Conservation (phyloP, 129 eudicot genomes). For the Helianthus tuberosus region DNA sequence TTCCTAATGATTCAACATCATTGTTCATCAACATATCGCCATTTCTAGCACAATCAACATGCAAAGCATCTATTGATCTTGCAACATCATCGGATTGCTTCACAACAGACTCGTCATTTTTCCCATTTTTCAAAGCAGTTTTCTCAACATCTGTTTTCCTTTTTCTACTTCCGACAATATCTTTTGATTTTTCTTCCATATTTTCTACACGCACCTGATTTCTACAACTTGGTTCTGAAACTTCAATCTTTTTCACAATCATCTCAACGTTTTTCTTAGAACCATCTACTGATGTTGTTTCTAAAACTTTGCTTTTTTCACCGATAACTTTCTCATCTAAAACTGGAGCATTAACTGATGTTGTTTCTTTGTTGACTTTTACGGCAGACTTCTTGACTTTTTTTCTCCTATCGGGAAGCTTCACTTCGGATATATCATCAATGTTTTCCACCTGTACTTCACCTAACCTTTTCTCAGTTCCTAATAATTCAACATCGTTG, state of each 20-base stretch:
- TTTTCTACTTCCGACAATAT: slow-evolving; percentile 20
- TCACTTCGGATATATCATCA: slow-evolving; percentile 10
- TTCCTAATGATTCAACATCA: slow-evolving; percentile 10
- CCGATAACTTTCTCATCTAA: slow-evolving; percentile 21
- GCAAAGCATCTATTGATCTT: slow-evolving; percentile 5
- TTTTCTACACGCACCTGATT: slow-evolving; percentile 5
- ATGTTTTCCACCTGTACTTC: slow-evolving; percentile 6
- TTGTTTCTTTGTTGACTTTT: slow-evolving; percentile 20
- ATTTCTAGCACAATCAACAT: slow-evolving; percentile 9
- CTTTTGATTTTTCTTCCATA: slow-evolving; percentile 13
- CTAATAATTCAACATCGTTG: slow-evolving; percentile 16
- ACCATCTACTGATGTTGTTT: background rate
- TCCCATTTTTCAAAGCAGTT: slow-evolving; percentile 25
- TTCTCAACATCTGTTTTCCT: slow-evolving; percentile 26
- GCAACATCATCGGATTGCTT: slow-evolving; percentile 8
- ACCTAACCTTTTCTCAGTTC: slow-evolving; percentile 8
- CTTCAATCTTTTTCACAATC: slow-evolving; percentile 23
- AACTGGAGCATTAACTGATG: slow-evolving; percentile 11
- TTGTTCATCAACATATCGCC: slow-evolving; percentile 5
- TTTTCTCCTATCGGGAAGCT: slow-evolving; percentile 20
- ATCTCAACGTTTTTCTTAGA: slow-evolving; percentile 17
- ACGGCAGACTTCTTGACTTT: slow-evolving; percentile 27
- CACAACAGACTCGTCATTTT: slow-evolving; percentile 25
- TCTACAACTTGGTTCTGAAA: slow-evolving; percentile 1
- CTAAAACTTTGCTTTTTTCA: slow-evolving; percentile 19